Base-by-base conservation (phyloP, 1,139 yeast species). In the Sugiyamaella paludigena region DNA sequence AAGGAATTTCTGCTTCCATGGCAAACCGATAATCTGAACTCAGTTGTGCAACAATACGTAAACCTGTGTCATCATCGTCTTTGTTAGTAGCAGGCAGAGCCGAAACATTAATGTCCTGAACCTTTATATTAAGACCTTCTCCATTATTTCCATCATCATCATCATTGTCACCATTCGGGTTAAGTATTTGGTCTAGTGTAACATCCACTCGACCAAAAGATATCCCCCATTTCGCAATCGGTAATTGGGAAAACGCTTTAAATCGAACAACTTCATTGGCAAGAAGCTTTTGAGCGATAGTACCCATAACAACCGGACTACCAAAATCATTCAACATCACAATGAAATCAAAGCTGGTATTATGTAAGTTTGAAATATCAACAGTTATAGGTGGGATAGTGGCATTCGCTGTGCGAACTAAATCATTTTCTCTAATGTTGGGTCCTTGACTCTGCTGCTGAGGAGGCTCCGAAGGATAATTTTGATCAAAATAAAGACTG, bases 271-370 rank as follows among this genome's bases (percentile, higher is more conserved):
- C 57, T 8, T 57, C 48, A n/a, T 51, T 49, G 15, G 47, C 33
- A 27, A 61, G 40, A 19, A 62, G 43, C 24, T 51, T 49, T 24
- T 56, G 42, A 2, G 57, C 58, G 8, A 61, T 54, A 6, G 56
- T 34, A 7, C 55, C 57, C 36, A 62, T 51, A 27, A 59, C 45
- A 15, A 49, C 40, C 2, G 61, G 52, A 39, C 53, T 52, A 7
- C 63, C 65, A 50, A 62, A 60, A 16, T 58, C 60, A 16, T 54
- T 56, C 37, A 62, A 43, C 16, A 50, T 51, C n/a, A 57, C 53
- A 24, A 58, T 49, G 42, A 57, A 45, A 43, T 59, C 57, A 39
- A 62, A 52, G 8, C 36, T 37, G 7, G 64, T 59, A n/a, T 47
- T 41, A 10, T 47, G 51, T 10, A 51, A 54, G 10, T 58, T 48